These are phyloP conservation scores for Glycine soja DNA, from an alignment of 306 rosid genomes.

Conservation along the genomic window DNA sequence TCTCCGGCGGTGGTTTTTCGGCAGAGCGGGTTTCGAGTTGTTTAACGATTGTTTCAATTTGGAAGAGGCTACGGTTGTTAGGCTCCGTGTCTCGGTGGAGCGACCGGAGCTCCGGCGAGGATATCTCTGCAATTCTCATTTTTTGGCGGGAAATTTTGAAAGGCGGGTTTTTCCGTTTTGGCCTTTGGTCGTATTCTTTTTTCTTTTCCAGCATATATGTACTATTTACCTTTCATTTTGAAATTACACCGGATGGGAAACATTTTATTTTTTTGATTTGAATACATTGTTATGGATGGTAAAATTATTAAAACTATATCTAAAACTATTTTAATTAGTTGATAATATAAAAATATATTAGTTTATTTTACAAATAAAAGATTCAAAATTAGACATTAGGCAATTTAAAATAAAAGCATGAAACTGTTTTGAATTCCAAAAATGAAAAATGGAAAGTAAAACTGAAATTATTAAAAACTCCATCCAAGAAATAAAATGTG, in stretches of 20 bases:
- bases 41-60: constrained; percentile 67
- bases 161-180: neutral
- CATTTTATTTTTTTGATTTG: neutral
- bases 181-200: constrained; percentile 3
- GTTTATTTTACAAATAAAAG: too few relatives aligned
- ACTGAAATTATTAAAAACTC: too few relatives aligned
- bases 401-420: too few relatives aligned
- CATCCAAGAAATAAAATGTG: too few relatives aligned
- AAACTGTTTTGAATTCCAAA: too few relatives aligned
- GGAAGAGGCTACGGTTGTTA: constrained; percentile 53
- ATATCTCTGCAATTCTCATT: constrained; percentile 85
- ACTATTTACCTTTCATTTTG: neutral
- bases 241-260: neutral
- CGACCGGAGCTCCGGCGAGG: constrained; percentile 58
- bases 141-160: constrained; percentile 70
- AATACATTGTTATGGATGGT: neutral
- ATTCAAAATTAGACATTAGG: too few relatives aligned
- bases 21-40: constrained; percentile 62
- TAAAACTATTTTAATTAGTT: neutral
- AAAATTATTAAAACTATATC: neutral
- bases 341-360: neutral
- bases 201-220: neutral
- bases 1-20: constrained; percentile 43
- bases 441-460: too few relatives aligned
- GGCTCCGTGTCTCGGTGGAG: constrained; percentile 48